A percentile compares a stretch with the other conserved stretches of the same genome.
phyloP scores from a whole-genome alignment of 1,139 yeast species.

The Nakaseomyces uthaithaninus region DNA sequence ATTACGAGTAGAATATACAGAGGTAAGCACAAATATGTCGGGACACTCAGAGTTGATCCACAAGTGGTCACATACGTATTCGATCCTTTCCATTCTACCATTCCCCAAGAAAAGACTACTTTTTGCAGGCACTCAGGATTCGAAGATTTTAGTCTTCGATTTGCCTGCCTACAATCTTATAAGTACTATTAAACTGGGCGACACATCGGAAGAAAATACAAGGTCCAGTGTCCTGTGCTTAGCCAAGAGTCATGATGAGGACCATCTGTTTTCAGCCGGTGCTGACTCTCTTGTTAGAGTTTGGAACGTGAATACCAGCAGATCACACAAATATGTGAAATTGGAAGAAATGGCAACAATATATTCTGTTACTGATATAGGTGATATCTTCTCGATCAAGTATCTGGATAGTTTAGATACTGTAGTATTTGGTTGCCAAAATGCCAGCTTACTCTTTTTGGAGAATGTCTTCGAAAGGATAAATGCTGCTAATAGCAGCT shows the following conservation, averaged over 20 bases:
- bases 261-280: constrained; percentile 71
- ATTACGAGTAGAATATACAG: no score
- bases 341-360: constrained; percentile 53
- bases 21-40: neutral
- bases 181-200: constrained; percentile 24
- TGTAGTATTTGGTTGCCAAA: constrained; percentile 82
- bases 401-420: constrained; percentile 57
- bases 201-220: constrained; percentile 38
- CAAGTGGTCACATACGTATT: constrained; percentile 65
- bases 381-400: constrained; percentile 80
- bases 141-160: constrained; percentile 69
- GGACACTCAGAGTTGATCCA: constrained; percentile 40
- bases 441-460: constrained; percentile 79
- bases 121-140: constrained; percentile 91
- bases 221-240: constrained; percentile 65
- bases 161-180: constrained; percentile 48
- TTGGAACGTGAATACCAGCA: constrained; percentile 48
- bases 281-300: constrained; percentile 83
- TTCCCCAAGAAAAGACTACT: constrained; percentile 51
- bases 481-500: constrained; percentile 11
- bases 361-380: constrained; percentile 79
- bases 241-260: constrained; percentile 50
- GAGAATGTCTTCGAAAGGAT: constrained; percentile 31
- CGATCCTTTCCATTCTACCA: constrained; percentile 71
- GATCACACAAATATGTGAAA: constrained; percentile 16